Percentiles rank a stretch among this genome's conserved stretches.
Evolutionary conservation across 164 flowering plant genomes (phyloP).

Genomic region (Magnolia officinalis): DNA sequence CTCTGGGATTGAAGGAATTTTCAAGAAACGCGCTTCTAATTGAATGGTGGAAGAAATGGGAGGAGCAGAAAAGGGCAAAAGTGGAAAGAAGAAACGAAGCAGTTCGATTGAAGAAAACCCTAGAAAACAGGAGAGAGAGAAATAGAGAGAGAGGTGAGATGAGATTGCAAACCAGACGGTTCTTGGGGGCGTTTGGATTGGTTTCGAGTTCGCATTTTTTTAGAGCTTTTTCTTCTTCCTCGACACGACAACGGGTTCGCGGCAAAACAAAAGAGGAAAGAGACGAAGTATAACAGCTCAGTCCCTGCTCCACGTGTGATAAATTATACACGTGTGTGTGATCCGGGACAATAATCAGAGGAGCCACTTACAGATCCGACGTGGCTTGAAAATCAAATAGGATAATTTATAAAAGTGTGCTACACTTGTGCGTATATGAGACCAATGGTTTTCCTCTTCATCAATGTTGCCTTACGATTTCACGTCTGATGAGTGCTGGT

Average conservation of each 20-base stretch:
- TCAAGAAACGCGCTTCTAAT: too few species aligned
- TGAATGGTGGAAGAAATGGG: not conserved
- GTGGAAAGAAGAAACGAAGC: not conserved
- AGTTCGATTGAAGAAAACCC: not conserved
- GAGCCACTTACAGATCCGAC: too few species aligned
- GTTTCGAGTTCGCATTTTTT: constrained; percentile 43
- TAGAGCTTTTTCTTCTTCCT: not conserved
- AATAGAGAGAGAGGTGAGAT: too few species aligned
- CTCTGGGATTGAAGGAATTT: too few species aligned
- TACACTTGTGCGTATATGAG: not conserved
- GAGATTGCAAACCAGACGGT: constrained; percentile 12
- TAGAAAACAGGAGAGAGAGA: not conserved
- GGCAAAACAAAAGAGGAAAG: not conserved
- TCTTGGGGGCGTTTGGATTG: constrained; percentile 20
- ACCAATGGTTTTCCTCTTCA: too few species aligned
- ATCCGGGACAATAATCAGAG: too few species aligned
- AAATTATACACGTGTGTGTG: not conserved
- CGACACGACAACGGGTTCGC: not conserved
- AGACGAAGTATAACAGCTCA: not conserved
- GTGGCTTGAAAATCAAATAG: too few species aligned
- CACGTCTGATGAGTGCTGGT: too few species aligned
- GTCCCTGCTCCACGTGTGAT: not conserved
- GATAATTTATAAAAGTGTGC: too few species aligned
- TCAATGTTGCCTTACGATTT: too few species aligned
- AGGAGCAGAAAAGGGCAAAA: not conserved